These are phyloP conservation scores for Tetraselmis striata DNA, from an alignment of 139 green algal genomes.

Conservation along the genomic window DNA sequence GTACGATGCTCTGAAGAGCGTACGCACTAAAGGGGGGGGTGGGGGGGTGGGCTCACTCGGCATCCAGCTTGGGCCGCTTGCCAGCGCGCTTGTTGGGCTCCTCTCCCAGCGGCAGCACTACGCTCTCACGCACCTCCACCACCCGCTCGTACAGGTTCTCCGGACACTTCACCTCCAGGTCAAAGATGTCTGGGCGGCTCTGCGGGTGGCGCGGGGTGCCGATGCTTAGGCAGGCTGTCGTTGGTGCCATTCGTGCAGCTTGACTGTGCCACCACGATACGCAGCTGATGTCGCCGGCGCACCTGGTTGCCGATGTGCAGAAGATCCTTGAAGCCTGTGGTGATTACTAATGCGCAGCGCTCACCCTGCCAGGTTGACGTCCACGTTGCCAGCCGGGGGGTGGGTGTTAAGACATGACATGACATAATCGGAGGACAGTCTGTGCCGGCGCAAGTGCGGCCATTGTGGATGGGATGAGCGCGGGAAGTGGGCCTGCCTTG, in stretches of 20 bases:
- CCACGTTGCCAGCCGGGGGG: too few relatives aligned
- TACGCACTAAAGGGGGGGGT: conserved; percentile 90
- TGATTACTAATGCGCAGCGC: conserved; percentile 70
- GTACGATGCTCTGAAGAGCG: too few relatives aligned
- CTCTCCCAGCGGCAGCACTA: conserved; percentile 66
- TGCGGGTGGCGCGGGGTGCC: conserved; percentile 26
- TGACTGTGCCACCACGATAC: too few relatives aligned
- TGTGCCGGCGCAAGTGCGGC: too few relatives aligned
- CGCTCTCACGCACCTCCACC: conserved; percentile 85
- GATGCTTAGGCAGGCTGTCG: too few relatives aligned
- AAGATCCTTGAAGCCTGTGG: conserved; percentile 82
- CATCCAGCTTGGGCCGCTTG: not conserved
- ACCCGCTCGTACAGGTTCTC: conserved; percentile 65
- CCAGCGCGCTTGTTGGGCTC: conserved; percentile 8
- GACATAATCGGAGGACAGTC: too few relatives aligned
- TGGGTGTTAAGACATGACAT: too few relatives aligned
- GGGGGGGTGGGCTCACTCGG: conserved; percentile 45
- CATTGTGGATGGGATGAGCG: too few relatives aligned
- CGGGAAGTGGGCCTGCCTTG: conserved; percentile 53
- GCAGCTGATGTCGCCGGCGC: too few relatives aligned
- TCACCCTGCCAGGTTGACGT: too few relatives aligned
- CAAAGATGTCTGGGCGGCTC: conserved; percentile 84
- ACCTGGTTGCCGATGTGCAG: conserved; percentile 92
- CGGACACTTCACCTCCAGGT: conserved; percentile 64
- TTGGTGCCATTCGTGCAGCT: too few relatives aligned